These are phyloP conservation scores for Hymenoscyphus linearis DNA, from an alignment of 2,329 filamentous ascomycete species.

Conservation along the genomic window DNA sequence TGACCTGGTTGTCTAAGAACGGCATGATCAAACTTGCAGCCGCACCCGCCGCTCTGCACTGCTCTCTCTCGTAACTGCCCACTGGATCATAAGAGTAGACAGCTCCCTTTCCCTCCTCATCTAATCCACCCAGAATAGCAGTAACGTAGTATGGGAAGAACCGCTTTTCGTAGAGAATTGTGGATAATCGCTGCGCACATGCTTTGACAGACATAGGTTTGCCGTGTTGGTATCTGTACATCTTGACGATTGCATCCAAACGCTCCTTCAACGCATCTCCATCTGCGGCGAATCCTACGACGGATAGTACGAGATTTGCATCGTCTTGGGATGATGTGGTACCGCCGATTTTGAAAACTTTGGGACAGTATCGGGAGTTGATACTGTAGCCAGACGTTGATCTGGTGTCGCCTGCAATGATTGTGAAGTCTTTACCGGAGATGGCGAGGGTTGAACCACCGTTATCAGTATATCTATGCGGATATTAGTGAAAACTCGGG, in stretches of 20 bases:
- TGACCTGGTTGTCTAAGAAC: slow-evolving; percentile 98
- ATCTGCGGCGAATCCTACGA: slow-evolving; percentile 94
- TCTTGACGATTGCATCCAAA: slow-evolving; percentile 91
- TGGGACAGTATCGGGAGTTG: slow-evolving; percentile 92
- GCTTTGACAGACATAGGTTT: slow-evolving; percentile 94
- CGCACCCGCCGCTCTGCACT: slow-evolving; percentile 89
- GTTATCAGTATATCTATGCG: slow-evolving; percentile 88
- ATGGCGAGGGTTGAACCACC: slow-evolving; percentile 95
- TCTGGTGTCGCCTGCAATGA: slow-evolving; percentile 95
- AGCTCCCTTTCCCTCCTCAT: slow-evolving; percentile 90
- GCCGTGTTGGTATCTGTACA: slow-evolving; percentile 97
- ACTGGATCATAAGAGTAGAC: slow-evolving; percentile 98
- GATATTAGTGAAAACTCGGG: slow-evolving; percentile 10
- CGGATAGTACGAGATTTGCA: slow-evolving; percentile 81
- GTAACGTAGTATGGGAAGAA: slow-evolving; percentile 99
- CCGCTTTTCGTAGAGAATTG: slow-evolving; percentile 93
- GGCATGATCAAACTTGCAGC: slow-evolving; percentile 96
- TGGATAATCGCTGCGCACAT: slow-evolving; percentile 89
- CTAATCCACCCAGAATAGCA: slow-evolving; percentile 87
- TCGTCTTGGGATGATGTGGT: slow-evolving; percentile 80
- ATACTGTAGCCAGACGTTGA: slow-evolving; percentile 97
- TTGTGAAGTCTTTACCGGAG: slow-evolving; percentile 87
- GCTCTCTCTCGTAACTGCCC: slow-evolving; percentile 94
- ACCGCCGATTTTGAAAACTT: slow-evolving; percentile 95
- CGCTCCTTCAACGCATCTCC: slow-evolving; percentile 91